Evolutionary conservation across 2,329 filamentous ascomycete species (phyloP), one percentile per base, ranked within the genome.

Genomic region (Fusarium sterilihyphosum): DNA sequence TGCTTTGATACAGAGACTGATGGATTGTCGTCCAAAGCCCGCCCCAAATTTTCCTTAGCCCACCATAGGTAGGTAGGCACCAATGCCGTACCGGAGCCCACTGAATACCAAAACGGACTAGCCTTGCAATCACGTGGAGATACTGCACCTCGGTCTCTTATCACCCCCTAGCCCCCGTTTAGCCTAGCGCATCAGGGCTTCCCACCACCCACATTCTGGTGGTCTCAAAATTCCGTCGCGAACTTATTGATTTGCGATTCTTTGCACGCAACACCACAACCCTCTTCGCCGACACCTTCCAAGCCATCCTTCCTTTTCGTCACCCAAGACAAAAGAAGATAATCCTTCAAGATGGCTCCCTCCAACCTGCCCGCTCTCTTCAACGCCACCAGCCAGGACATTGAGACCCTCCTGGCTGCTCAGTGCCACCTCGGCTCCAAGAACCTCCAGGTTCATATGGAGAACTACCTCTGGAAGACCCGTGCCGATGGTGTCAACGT

Each of bases 391-490:
- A 92, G 92, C 85, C 92, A 97, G 90, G 96, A 99, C 90, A 97
- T 99, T 89, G 96, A 99, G 94, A 96, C 95, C 94, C 94, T 99
- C 84, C 93, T 99, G 82, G 93, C 95, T 84, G 95, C 97, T 83
- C 95, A 98, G 89, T 92, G 90, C 88, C 97, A 99, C 88, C 92
- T 98, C 82, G 96, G 96, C 83, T 94, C 93, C 88, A 98, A 98
- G 94, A 99, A 99, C 92, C 87, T 99, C 83, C 96, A 98, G 91
- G 94, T 97, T 85, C 95, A 98, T 91, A 98, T 98, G 95, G 94
- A 97, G 89, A 94, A 95, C 81, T 99, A 99, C 91, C 93, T 99
- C 84, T 99, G 96, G 96, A 99, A 99, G 93, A 98, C 95, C 86
- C 94, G 96, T 85, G 93, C 94, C 79, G 97, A 99, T 83, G 96